Conservation (phyloP, 352 stramenopile species). For the Halophytophthora polymorphica region DNA sequence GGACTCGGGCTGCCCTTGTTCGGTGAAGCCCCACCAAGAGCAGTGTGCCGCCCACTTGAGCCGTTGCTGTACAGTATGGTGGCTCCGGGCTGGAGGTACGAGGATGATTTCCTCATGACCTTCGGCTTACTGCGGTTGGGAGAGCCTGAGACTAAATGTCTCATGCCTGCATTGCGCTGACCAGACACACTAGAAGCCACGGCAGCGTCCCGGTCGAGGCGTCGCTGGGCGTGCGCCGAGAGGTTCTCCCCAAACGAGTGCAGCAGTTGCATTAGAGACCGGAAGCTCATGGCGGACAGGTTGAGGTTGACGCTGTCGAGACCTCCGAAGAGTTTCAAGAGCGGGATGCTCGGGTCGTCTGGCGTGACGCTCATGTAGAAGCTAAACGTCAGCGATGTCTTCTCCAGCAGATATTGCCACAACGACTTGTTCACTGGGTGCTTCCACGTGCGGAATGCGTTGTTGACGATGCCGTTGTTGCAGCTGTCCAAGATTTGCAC, state of each 20-base stretch:
- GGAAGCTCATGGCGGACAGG: constrained; percentile 62
- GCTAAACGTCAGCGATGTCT: constrained; percentile 66
- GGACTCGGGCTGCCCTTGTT: constrained; percentile 14
- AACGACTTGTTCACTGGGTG: constrained; percentile 21
- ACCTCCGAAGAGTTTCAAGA: constrained; percentile 72
- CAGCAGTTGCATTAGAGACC: constrained; percentile 52
- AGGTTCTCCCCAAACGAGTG: constrained; percentile 75
- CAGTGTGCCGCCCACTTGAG: constrained; percentile 17
- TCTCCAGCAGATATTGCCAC: constrained; percentile 68
- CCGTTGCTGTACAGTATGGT: constrained; percentile 22
- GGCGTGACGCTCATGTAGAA: constrained; percentile 78
- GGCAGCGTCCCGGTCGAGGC: constrained; percentile 20
- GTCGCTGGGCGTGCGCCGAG: constrained; percentile 34
- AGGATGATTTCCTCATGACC: constrained; percentile 25
- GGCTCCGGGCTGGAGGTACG: constrained; percentile 21
- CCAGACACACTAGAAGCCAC: constrained; percentile 6
- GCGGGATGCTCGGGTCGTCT: constrained; percentile 71
- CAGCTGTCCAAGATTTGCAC: constrained; percentile 52
- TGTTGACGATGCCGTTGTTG: constrained; percentile 7
- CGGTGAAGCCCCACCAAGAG: constrained; percentile 9
- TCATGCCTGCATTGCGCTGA: constrained; percentile 7
- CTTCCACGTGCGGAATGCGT: constrained; percentile 16
- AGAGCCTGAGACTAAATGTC: constrained; percentile 5
- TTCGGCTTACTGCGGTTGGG: constrained; percentile 26
- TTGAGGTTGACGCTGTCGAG: constrained; percentile 72